A percentile compares a stretch with the other conserved stretches of the same genome.
phyloP scores from a whole-genome alignment of 257 asterid species.

The Lycium barbarum region DNA sequence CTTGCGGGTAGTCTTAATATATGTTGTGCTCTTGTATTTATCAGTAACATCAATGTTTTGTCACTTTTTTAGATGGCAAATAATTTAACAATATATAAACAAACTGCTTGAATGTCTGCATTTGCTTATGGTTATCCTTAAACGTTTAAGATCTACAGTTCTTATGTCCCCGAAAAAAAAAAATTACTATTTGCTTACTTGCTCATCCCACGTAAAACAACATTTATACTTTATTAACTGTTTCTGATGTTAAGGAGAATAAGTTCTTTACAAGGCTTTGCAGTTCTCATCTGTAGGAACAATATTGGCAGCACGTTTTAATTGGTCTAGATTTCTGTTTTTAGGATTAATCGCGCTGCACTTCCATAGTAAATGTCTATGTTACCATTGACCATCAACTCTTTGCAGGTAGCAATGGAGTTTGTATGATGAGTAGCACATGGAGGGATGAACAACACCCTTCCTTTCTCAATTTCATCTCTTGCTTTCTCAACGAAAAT shows the following conservation, averaged over 20 bases:
- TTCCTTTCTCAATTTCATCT: conserved; percentile 81
- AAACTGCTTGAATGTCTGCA: not conserved
- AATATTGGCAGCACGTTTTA: not conserved
- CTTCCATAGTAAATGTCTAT: not conserved
- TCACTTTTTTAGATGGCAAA: not conserved
- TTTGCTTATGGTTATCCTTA: not conserved
- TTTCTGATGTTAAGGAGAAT: not conserved
- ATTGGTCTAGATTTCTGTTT: not conserved
- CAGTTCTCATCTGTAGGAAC: not conserved
- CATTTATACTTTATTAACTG: not conserved
- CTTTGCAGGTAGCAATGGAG: conserved; percentile 70
- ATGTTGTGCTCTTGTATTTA: not conserved
- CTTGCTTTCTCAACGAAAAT: conserved; percentile 74
- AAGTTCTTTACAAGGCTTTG: conserved; percentile 9
- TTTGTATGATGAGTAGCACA: conserved; percentile 79
- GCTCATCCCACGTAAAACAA: not conserved
- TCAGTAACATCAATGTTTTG: not conserved
- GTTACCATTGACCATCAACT: not conserved
- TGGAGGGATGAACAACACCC: conserved; percentile 89
- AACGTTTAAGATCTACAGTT: not conserved
- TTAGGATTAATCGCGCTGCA: not conserved
- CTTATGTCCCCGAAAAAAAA: not conserved
- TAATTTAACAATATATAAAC: not conserved
- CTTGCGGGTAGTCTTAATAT: not conserved
- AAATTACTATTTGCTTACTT: not conserved